Evolutionary conservation across 2,329 filamentous ascomycete species (phyloP), one percentile per base, ranked within the genome.

Genomic region (Trichoderma sp.): DNA sequence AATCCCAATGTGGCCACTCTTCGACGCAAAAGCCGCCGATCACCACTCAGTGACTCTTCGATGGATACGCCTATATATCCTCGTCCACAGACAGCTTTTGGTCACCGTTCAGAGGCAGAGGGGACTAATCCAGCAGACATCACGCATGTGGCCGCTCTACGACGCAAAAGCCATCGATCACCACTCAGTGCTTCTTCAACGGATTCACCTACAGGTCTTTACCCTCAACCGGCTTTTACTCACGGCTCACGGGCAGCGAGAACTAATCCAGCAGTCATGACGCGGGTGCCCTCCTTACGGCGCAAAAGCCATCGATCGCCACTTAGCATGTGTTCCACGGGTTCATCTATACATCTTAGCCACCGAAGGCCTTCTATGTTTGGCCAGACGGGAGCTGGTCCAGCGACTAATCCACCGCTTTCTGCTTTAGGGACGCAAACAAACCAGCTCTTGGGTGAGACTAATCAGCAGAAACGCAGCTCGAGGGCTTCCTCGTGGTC

Each of bases 1-100:
- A 62, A 69, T 36, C 66, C 57, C 23, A 39, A 62, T 9, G 67
- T 62, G 13, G 39, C 67, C 30, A 15, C 57, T n/a, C 67, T 69
- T 3, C 57, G 67, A 6, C 67, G 9, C 20, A 69, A 69, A 23
- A 61, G 39, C 20, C 43, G 15, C 20, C 55, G 57, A 39, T 69
- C 57, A 3, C 67, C 43, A 8, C 57, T 69, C 6, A 69, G 39
- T 13, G 57, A 36, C 3, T 53, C 66, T 26, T 61, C 67, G 3
- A 9, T 8, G 5, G 36, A 47, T 9, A n/a, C 39, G 12, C 13
- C 12, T 7, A 11, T 15, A 62, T 28, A n/a, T 9, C 20, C 17
- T n/a, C 15, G 12, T 9, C 28, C n/a, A 4, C 32, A 30, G 17
- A 6, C 55, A 4, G 17, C n/a, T 1, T 28, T 26, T 59, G 3